These are phyloP conservation scores for Russula sp. DNA, from an alignment of 768 basidiomycete genomes.

Conservation along the genomic window DNA sequence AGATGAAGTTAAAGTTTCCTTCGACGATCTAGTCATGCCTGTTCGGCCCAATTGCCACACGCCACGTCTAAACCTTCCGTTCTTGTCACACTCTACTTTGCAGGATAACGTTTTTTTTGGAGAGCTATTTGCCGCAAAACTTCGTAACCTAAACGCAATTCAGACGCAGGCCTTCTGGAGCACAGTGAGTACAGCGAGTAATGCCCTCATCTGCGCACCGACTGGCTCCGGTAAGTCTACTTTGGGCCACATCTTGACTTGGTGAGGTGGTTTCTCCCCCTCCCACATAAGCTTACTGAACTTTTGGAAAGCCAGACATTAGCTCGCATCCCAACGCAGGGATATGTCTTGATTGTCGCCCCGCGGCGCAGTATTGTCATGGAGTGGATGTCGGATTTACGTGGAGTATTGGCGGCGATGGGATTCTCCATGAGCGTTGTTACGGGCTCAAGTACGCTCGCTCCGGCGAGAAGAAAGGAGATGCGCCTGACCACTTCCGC, in stretches of 20 bases:
- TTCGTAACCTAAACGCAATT: constrained; percentile 68
- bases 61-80: constrained; percentile 65
- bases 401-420: constrained; percentile 33
- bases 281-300: constrained; percentile 16
- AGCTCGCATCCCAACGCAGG: constrained; percentile 34
- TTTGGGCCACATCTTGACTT: constrained; percentile 61
- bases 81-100: constrained; percentile 54
- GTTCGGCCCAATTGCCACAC: constrained; percentile 48
- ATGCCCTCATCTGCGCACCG: constrained; percentile 73
- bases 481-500: constrained; percentile 55
- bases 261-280: constrained; percentile 44
- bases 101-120: constrained; percentile 44
- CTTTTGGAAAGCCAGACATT: constrained; percentile 48
- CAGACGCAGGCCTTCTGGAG: constrained; percentile 92
- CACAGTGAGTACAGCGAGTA: constrained; percentile 55
- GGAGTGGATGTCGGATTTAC: constrained; percentile 52
- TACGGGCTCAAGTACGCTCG: constrained; percentile 32
- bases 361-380: constrained; percentile 52
- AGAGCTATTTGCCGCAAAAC: constrained; percentile 39
- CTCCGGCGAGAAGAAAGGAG: constrained; percentile 35
- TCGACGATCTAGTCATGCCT: constrained; percentile 78
- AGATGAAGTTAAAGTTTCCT: constrained; percentile 54
- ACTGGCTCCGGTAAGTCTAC: constrained; percentile 76
- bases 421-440: constrained; percentile 39
- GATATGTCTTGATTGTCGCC: constrained; percentile 58